Evolutionary conservation across 169 alveolate species (phyloP).

Genomic region (Plasmodium fragile): DNA sequence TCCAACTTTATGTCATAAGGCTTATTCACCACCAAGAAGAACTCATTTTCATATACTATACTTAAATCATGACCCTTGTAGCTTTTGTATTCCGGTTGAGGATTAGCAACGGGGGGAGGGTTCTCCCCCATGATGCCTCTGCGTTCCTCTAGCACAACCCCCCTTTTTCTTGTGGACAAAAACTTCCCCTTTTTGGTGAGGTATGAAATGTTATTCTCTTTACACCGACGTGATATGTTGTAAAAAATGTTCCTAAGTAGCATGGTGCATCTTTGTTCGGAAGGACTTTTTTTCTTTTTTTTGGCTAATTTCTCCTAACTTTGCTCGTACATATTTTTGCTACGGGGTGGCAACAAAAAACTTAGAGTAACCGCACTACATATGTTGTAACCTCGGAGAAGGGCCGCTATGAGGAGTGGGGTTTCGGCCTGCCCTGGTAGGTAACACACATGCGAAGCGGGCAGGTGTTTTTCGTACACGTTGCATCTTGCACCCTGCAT

Average conservation of each 20-base stretch:
- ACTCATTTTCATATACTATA: conserved; percentile 63
- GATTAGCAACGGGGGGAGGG: background rate
- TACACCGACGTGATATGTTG: conserved; percentile 19
- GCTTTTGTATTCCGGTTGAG: conserved; percentile 40
- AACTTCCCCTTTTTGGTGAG: conserved; percentile 1
- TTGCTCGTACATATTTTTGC: conserved; percentile 2
- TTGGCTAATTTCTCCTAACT: background rate
- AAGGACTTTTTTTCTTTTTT: background rate
- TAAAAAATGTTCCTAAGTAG: conserved; percentile 13
- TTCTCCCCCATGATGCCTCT: conserved; percentile 4
- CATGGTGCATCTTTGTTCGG: conserved; percentile 40
- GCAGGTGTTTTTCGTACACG: background rate
- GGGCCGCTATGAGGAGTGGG: background rate
- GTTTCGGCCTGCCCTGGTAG: background rate
- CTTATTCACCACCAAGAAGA: conserved; percentile 55
- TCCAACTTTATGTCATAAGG: conserved; percentile 73
- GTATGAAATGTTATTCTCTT: conserved; percentile 5
- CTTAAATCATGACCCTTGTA: conserved; percentile 58
- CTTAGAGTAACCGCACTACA: background rate
- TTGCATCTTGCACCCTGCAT: background rate
- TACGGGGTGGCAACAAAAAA: background rate
- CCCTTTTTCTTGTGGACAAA: background rate
- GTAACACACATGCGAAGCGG: background rate
- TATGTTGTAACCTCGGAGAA: background rate
- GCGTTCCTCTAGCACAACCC: background rate